These are phyloP conservation scores for Phytomonas francai DNA, from an alignment of 208 protist genomes.

Conservation along the genomic window DNA sequence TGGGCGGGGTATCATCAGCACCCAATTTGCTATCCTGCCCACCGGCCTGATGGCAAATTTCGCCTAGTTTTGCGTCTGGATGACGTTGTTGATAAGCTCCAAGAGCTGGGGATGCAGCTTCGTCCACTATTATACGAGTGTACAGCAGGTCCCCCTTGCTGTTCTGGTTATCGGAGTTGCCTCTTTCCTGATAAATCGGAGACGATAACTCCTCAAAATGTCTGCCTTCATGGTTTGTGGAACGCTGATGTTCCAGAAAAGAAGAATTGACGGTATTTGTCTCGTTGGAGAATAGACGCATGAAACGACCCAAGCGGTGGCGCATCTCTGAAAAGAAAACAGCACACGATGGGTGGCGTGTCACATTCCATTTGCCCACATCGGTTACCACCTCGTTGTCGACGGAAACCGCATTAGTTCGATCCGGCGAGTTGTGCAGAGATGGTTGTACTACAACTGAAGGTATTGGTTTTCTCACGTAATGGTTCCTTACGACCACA, in stretches of 20 bases:
- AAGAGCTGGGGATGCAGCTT: background rate
- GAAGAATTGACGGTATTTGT: constrained; percentile 10
- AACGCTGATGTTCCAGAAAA: background rate
- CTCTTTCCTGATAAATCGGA: background rate
- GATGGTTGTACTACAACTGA: background rate
- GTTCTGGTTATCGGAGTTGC: background rate
- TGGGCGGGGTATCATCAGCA: constrained; percentile 2
- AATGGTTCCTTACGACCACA: constrained; percentile 75
- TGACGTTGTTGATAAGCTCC: background rate
- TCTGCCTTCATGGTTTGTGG: background rate
- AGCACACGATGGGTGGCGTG: background rate
- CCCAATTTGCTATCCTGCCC: constrained; percentile 2
- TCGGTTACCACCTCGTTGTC: background rate
- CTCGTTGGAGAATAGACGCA: constrained; percentile 26
- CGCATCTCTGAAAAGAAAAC: background rate
- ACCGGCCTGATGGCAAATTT: background rate
- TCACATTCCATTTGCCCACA: background rate
- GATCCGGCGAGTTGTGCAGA: background rate
- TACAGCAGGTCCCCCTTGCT: background rate
- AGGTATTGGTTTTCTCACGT: constrained; percentile 16
- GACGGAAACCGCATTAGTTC: background rate
- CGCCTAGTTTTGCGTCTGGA: background rate
- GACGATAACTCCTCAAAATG: background rate
- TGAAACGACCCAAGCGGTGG: constrained; percentile 2
- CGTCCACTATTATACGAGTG: background rate